A percentile compares a stretch with the other conserved stretches of the same genome.
Evolutionary conservation across 176 grass and related monocot genomes (phyloP).

Genomic region (Lolium multiflorum): DNA sequence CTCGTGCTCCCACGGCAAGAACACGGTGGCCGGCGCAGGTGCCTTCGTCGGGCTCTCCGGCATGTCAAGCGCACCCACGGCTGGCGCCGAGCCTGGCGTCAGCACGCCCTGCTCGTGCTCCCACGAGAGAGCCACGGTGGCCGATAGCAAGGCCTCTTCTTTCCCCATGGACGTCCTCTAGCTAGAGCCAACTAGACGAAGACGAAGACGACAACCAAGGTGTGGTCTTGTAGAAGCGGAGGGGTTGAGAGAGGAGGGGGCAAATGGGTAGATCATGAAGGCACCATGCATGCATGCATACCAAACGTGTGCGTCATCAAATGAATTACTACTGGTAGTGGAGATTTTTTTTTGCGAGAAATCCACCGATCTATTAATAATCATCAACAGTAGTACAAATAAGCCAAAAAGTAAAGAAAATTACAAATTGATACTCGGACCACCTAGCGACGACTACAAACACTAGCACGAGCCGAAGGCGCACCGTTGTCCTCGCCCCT

Average conservation of each 20-base stretch:
- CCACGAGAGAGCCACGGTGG: constrained; percentile 66
- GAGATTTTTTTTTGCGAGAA: too few relatives aligned
- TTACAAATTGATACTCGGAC: too few relatives aligned
- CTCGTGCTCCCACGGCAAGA: constrained; percentile 67
- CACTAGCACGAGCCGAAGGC: too few relatives aligned
- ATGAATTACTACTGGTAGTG: not conserved
- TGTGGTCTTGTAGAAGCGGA: too few relatives aligned
- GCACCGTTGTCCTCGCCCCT: too few relatives aligned
- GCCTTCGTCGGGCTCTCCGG: constrained; percentile 28
- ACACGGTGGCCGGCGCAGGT: constrained; percentile 27
- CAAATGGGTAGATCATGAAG: constrained; percentile 12
- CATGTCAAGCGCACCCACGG: constrained; percentile 11
- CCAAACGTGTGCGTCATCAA: constrained; percentile 39
- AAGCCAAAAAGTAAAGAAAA: too few relatives aligned
- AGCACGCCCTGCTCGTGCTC: constrained; percentile 45
- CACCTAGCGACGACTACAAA: too few relatives aligned
- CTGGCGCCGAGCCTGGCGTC: not conserved
- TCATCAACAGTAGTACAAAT: too few relatives aligned
- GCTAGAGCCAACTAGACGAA: not conserved
- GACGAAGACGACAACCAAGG: not conserved
- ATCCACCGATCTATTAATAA: too few relatives aligned
- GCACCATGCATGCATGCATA: constrained; percentile 28
- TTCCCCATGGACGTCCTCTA: constrained; percentile 31
- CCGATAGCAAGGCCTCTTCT: constrained; percentile 18
- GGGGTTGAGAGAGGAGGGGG: not conserved